Evolutionary conservation across 139 green algal genomes (phyloP), one percentile per base, ranked within the genome.

Genomic region (Coelastrella sp.): DNA sequence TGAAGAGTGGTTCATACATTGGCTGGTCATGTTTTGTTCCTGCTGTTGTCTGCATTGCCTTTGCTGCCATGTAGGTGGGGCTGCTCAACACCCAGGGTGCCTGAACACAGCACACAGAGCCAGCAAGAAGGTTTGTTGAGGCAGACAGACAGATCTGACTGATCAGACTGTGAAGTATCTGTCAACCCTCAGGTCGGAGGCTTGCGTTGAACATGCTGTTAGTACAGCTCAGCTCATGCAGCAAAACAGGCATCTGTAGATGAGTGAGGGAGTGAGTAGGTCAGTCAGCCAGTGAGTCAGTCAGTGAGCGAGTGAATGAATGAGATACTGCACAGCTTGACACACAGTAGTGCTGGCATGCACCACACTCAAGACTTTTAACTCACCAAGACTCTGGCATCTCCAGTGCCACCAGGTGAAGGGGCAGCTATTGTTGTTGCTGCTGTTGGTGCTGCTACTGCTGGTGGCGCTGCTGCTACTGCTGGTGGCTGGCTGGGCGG

Each of bases 1-100:
- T 87, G 81, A 87, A 74, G 24, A 72, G 58, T 15, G 80, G 80
- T 65, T 76, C 81, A 60, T 63, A 75, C 4, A 61, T 15, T 7
- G 20, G 61, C 60, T 63, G 57, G 15, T 24, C 79, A 49, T 17
- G 57, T 87, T 60, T 14, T 78, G 57, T 20, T 70, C 8, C 79
- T 60, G 74, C 70, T 78, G 76, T 24, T 60, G 76, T 20, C 25
- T 22, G 11, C 11, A 20, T 60, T 82, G 76, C 11, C 24, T 60
- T 24, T 82, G 76, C 76, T 84, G 76, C 49, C n/a, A 20, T 82
- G 24, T n/a, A 19, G 76, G 22, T 24, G 15, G 78, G 56, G 20
- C 49, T 70, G 78, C 78, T 66, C 24, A 59, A 58, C 24, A 80
- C 74, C 74, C 74, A 80, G 25, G 74, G 74, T 7, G 74, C 74